Base-by-base conservation (phyloP, 352 stramenopile species). In the Phytophthora pseudosyringae region DNA sequence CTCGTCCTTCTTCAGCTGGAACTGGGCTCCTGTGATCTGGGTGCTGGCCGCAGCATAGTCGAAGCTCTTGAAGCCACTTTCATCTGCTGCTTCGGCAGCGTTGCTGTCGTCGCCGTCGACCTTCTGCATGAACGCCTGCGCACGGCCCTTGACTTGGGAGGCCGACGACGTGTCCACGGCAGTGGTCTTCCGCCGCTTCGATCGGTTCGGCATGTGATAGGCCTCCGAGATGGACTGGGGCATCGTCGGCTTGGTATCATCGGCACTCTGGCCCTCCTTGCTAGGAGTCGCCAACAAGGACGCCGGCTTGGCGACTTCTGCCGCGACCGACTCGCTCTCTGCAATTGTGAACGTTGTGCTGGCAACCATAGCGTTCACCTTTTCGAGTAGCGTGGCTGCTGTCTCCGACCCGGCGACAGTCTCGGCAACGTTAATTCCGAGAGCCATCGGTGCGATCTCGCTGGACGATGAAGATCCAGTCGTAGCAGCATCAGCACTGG, bases 191-290 rank as follows among this genome's bases (percentile, higher is more conserved):
- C 80, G 69, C 26, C 83, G 78, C 71, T 94, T 95, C 1, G 68
- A 38, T 21, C 82, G 80, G 63, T 86, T 89, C 5, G 76, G 79
- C 55, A 93, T 71, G 41, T 93, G 70, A 51, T 94, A 94, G 3
- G 81, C 79, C 65, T 96, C 88, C 0, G 84, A 69, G 41, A 96
- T 86, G 13, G 88, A 93, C 64, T 87, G 75, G 12, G 88, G 86
- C 25, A 86, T 59, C 26, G 63, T 68, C 5, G 60, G 40, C 16
- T 68, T 64, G 26, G 41, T 40, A 9, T 62, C 35, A 32, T 71
- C 33, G 1, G 15, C 31, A 33, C 12, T 21, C 16, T 26, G 32
- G 5, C 69, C 55, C 12, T 57, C n/a, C 39, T 65, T 74, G 40
- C 12, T 57, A 13, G 31, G 40, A 29, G 31, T 48, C 33, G 57